A percentile compares a stretch with the other conserved stretches of the same genome.
Conservation (phyloP, 768 basidiomycete species). For the Pulveroboletus ravenelii region DNA sequence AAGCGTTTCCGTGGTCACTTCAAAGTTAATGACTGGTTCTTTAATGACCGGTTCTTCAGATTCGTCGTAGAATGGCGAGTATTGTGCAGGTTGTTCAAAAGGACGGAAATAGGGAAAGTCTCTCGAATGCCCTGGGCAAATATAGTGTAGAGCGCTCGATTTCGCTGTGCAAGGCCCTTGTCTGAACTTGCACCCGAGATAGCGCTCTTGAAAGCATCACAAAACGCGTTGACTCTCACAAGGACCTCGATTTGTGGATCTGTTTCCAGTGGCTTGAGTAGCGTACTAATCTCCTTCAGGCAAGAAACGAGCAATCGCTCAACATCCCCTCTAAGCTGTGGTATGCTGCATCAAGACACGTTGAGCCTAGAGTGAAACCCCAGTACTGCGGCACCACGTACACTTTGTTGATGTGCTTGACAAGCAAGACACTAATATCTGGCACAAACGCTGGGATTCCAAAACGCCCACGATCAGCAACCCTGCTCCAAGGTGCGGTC, state of each 20-base stretch:
- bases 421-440: conserved; percentile 50
- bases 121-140: conserved; percentile 34
- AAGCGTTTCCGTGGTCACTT: background rate
- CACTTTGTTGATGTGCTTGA: conserved; percentile 48
- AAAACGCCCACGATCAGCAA: conserved; percentile 46
- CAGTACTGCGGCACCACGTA: conserved; percentile 26
- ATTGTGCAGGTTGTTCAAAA: conserved; percentile 13
- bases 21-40: background rate
- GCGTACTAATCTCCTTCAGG: conserved; percentile 28
- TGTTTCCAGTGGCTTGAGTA: conserved; percentile 37
- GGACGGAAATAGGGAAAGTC: conserved; percentile 42
- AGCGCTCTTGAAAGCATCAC: conserved; percentile 30
- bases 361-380: conserved; percentile 1
- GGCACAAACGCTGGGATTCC: conserved; percentile 50
- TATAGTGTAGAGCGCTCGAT: conserved; percentile 28
- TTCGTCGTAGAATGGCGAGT: conserved; percentile 11
- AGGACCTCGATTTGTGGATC: conserved; percentile 47
- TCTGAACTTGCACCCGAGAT: conserved; percentile 32
- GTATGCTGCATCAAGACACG: conserved; percentile 37
- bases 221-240: conserved; percentile 42
- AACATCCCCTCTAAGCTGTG: conserved; percentile 38
- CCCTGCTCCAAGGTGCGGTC: conserved; percentile 49
- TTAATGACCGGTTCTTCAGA: background rate
- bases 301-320: conserved; percentile 36
- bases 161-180: conserved; percentile 36